Base-by-base conservation (phyloP, 1,139 yeast species). In the Trichomonascaceae sp. region DNA sequence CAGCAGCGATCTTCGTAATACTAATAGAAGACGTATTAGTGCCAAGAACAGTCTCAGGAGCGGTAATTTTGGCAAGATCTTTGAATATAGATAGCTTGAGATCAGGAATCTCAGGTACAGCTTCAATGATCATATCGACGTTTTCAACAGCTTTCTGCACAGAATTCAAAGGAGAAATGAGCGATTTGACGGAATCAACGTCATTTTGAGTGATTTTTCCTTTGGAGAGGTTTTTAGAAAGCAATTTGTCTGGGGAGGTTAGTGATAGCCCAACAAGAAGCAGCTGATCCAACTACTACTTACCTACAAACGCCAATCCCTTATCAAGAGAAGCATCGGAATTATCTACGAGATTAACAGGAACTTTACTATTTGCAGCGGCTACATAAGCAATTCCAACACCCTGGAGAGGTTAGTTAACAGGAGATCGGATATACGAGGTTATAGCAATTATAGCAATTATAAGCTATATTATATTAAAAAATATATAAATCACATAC, bases 361-460 rank as follows among this genome's bases (percentile, higher is more conserved):
- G 65, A 9, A 71, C 66, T 45, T 70, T 67, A 48, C 75, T 74
- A 53, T 69, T 70, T 45, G 71, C 66, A 41, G 76, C 73, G 2
- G 77, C 76, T 1, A 72, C 77, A 46, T 70, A 66, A 20, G 77
- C 78, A 50, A 74, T 74, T 20, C 77, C 77, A 1, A 72, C 69
- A 24, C 77, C 77, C 72, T 66, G 24, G 15, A 46, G 13, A 38
- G n/a, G n/a, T 22, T 45, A n/a, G 36, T 6, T 4, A 22, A 22
- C 6, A 22, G n/a, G 24, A 22, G 24, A 22, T 22, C n/a, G n/a
- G n/a, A n/a, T n/a, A n/a, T n/a, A n/a, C n/a, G n/a, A n/a, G n/a
- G n/a, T n/a, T n/a, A n/a, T n/a, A n/a, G n/a, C n/a, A n/a, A n/a
- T n/a, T n/a, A n/a, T n/a, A n/a, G n/a, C n/a, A n/a, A n/a, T n/a